These are phyloP conservation scores for Fusarium succisae DNA, from an alignment of 2,329 filamentous ascomycete species.

Conservation along the genomic window DNA sequence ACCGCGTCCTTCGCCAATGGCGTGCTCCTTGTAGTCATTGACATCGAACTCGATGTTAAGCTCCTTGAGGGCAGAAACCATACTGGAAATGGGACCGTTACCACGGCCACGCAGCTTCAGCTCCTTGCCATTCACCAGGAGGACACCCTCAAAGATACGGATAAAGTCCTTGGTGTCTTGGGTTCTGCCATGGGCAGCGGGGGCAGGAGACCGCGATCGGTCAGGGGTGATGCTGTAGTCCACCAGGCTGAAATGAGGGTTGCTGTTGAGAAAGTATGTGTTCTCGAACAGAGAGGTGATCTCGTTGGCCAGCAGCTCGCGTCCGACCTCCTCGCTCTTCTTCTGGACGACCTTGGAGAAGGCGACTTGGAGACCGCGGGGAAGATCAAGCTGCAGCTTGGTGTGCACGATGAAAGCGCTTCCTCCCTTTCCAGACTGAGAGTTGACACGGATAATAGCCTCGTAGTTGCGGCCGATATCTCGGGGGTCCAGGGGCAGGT, in stretches of 20 bases:
- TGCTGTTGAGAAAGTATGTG: constrained; percentile 84
- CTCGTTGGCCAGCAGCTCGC: constrained; percentile 84
- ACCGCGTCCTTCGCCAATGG: constrained; percentile 79
- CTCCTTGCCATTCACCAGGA: constrained; percentile 83
- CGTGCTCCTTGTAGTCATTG: constrained; percentile 95
- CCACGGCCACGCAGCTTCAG: constrained; percentile 81
- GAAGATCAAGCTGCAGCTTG: constrained; percentile 89
- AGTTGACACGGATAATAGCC: constrained; percentile 97
- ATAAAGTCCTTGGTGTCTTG: constrained; percentile 81
- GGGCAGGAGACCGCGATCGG: constrained; percentile 77
- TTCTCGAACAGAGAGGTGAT: constrained; percentile 89
- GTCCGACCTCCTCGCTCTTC: constrained; percentile 79
- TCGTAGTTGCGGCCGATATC: constrained; percentile 98
- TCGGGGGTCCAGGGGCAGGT: constrained; percentile 89
- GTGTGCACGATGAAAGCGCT: constrained; percentile 93
- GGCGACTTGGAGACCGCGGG: constrained; percentile 89
- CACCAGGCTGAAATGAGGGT: constrained; percentile 85
- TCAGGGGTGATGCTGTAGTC: constrained; percentile 94
- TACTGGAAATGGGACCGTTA: constrained; percentile 88
- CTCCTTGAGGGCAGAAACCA: constrained; percentile 81
- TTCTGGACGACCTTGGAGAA: constrained; percentile 90
- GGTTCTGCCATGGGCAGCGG: constrained; percentile 73
- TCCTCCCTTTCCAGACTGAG: constrained; percentile 93
- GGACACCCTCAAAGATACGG: constrained; percentile 84
- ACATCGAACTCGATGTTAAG: constrained; percentile 91